Evolutionary conservation across 1,139 yeast genomes (phyloP).

Genomic region (Sugiyamaella neomexicana): DNA sequence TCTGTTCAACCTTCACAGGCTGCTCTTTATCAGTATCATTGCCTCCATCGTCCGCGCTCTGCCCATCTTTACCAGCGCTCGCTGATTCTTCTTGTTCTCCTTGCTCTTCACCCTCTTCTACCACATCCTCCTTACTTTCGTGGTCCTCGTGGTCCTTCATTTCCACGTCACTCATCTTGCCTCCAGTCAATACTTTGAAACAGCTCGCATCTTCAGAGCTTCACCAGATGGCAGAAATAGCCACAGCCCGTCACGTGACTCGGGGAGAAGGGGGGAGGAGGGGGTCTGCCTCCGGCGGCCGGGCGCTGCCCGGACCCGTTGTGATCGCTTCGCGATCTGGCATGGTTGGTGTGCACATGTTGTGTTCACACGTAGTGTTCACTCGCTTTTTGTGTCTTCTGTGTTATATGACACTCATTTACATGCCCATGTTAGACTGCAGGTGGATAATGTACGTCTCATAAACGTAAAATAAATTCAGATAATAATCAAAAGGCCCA

Average conservation of each 20-base stretch:
- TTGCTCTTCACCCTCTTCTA: no score
- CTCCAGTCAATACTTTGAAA: no score
- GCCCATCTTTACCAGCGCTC: background rate
- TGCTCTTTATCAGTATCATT: conserved; percentile 22
- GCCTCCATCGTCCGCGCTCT: conserved; percentile 12
- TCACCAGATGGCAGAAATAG: background rate
- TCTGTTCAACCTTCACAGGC: conserved; percentile 6
- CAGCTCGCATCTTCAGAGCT: background rate
- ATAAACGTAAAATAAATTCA: no score
- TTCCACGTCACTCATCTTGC: conserved; percentile 28
- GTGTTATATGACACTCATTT: no score
- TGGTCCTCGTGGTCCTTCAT: conserved; percentile 29
- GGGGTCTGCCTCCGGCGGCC: background rate
- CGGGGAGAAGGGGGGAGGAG: background rate
- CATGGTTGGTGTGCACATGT: no score
- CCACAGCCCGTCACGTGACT: background rate
- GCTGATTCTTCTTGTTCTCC: background rate
- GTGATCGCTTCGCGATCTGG: background rate
- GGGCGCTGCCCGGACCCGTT: background rate
- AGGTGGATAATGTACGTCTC: no score
- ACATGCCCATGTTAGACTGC: no score
- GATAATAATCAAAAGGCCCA: no score
- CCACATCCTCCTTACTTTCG: no score
- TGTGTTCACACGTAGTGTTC: no score
- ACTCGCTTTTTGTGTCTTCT: no score